Conservation (phyloP, 441 rosid species). For the Gossypium lobatum region DNA sequence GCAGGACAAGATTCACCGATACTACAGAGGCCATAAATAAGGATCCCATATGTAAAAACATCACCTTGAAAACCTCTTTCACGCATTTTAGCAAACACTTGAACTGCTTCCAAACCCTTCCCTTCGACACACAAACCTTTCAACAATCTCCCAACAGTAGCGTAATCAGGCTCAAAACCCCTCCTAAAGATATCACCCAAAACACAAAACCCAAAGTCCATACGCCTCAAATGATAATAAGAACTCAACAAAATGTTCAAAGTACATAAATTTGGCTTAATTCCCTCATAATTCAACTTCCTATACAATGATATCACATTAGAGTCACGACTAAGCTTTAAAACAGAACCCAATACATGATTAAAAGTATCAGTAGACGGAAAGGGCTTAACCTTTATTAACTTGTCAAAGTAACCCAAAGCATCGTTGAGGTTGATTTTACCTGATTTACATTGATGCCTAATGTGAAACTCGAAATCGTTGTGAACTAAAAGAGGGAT, state of each 20-base stretch:
- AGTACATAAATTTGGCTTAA: constrained; percentile 19
- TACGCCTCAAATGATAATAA: background rate
- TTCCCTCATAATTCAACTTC: constrained; percentile 3
- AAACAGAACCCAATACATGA: constrained; percentile 13
- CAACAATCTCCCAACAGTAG: constrained; percentile 8
- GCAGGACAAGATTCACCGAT: constrained; percentile 6
- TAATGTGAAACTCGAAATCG: constrained; percentile 3
- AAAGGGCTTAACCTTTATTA: constrained; percentile 1
- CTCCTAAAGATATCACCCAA: background rate
- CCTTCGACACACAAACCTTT: background rate
- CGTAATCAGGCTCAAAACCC: constrained; percentile 16
- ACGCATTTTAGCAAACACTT: constrained; percentile 3
- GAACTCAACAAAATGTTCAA: constrained; percentile 21
- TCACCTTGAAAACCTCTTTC: constrained; percentile 7
- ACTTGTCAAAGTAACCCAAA: constrained; percentile 8
- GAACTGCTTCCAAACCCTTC: background rate
- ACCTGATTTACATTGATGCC: constrained; percentile 18
- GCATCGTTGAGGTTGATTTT: constrained; percentile 10
- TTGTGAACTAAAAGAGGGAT: background rate
- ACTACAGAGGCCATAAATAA: constrained; percentile 10
- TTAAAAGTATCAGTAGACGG: constrained; percentile 11
- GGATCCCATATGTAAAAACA: background rate
- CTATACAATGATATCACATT: constrained; percentile 12
- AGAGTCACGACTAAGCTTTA: constrained; percentile 9
- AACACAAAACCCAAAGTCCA: constrained; percentile 6